These are phyloP conservation scores for Syzygium malaccense DNA, from an alignment of 441 rosid genomes.

Conservation along the genomic window DNA sequence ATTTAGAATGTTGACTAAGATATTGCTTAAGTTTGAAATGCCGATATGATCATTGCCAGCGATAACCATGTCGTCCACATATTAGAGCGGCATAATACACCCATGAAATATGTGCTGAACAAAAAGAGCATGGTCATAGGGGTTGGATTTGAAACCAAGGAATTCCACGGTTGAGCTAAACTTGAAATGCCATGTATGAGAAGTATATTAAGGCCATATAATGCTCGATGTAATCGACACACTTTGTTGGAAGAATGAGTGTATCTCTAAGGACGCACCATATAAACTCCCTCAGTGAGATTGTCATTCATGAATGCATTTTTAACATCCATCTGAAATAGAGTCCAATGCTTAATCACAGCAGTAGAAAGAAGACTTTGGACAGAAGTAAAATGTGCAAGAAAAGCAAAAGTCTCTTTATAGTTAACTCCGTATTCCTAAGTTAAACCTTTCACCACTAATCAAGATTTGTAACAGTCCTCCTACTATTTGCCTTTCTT, in stretches of 20 bases:
- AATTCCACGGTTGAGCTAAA: background rate
- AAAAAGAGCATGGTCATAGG: background rate
- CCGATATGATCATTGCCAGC: accelerated
- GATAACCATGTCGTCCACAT: accelerated
- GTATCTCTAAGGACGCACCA: background rate
- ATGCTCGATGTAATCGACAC: accelerated
- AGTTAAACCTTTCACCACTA: background rate
- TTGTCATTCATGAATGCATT: background rate
- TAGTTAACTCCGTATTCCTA: background rate
- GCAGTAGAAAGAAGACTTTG: accelerated
- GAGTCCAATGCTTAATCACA: accelerated
- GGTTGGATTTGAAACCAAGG: background rate
- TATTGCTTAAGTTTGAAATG: background rate
- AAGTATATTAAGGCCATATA: accelerated
- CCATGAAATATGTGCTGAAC: background rate
- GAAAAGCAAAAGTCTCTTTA: background rate
- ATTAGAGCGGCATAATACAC: background rate
- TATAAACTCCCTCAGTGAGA: background rate
- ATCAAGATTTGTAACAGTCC: background rate
- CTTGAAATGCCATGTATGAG: accelerated
- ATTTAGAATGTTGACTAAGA: accelerated
- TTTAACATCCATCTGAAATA: background rate
- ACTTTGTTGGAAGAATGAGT: background rate
- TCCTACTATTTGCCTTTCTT: background rate
- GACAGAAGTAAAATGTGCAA: background rate